These are phyloP conservation scores for Blastomyces percursus DNA, from an alignment of 2,329 filamentous ascomycete species.

Conservation along the genomic window DNA sequence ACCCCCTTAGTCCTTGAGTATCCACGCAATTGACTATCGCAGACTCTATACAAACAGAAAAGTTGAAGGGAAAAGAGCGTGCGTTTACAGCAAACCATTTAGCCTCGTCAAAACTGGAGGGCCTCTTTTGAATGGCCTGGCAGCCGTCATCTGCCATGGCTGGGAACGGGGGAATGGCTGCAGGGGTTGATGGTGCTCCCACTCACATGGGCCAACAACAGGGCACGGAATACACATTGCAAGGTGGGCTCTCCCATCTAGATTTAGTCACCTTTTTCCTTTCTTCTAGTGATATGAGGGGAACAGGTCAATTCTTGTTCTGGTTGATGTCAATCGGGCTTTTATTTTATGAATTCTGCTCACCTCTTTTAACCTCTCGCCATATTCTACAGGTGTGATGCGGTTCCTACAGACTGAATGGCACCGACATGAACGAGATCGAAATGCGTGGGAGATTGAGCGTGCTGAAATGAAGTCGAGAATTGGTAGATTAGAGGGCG, in stretches of 20 bases:
- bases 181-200: slow-evolving; percentile 30
- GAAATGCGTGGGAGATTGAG: slow-evolving; percentile 98
- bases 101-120: background rate
- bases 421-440: slow-evolving; percentile 94
- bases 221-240: slow-evolving; percentile 61
- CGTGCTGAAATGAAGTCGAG: slow-evolving; percentile 97
- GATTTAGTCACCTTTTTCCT: background rate
- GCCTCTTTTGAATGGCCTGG: slow-evolving; percentile 51
- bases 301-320: background rate
- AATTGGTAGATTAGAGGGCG: slow-evolving; percentile 88
- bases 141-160: slow-evolving; percentile 55
- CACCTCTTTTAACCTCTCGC: background rate
- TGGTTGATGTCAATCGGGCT: background rate
- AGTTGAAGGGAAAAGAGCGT: background rate
- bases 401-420: slow-evolving; percentile 98
- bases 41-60: background rate
- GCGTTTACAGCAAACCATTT: background rate
- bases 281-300: background rate
- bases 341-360: background rate
- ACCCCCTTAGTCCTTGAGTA: background rate
- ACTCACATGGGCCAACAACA: slow-evolving; percentile 41
- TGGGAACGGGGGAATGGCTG: slow-evolving; percentile 43
- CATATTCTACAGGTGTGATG: slow-evolving; percentile 64
- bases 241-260: slow-evolving; percentile 42
- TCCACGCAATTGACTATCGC: background rate